phyloP scores from a whole-genome alignment of 306 rosid genomes.

The apple (Malus domestica) region DNA sequence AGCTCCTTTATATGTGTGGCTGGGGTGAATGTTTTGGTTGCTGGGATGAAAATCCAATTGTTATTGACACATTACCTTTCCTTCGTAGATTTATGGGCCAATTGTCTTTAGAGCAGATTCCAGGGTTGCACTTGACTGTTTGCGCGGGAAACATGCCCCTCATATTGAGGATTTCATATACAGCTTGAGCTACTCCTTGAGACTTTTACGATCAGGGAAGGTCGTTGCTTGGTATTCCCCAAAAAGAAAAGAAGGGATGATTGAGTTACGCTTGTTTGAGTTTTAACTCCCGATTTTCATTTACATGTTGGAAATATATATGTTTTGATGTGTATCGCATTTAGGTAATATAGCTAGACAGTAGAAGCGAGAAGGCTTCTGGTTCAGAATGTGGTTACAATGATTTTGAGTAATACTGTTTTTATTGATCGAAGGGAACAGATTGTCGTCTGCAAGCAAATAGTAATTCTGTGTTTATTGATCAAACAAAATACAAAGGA shows the following conservation, averaged over 20 bases:
- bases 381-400: background rate
- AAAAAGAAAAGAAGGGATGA: slow-evolving; percentile 66
- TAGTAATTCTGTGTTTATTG: no score
- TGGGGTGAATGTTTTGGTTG: background rate
- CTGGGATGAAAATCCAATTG: background rate
- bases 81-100: slow-evolving; percentile 64
- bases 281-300: slow-evolving; percentile 26
- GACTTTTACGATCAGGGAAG: slow-evolving; percentile 59
- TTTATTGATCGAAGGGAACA: no score
- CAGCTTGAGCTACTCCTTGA: slow-evolving; percentile 75
- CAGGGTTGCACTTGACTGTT: slow-evolving; percentile 39
- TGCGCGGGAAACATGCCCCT: slow-evolving; percentile 32
- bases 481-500: no score
- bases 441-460: no score
- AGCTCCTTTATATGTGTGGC: no score
- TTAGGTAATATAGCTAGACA: background rate
- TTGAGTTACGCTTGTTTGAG: slow-evolving; percentile 70
- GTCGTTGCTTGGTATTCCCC: slow-evolving; percentile 92
- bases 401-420: background rate
- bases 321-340: slow-evolving; percentile 1
- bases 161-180: slow-evolving; percentile 65
- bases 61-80: background rate
- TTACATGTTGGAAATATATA: background rate
- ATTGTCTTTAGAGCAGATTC: slow-evolving; percentile 67
- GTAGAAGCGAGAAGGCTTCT: background rate